These are phyloP conservation scores for Saccharomycopsis olivae DNA, from an alignment of 805 yeast genomes.

Conservation along the genomic window DNA sequence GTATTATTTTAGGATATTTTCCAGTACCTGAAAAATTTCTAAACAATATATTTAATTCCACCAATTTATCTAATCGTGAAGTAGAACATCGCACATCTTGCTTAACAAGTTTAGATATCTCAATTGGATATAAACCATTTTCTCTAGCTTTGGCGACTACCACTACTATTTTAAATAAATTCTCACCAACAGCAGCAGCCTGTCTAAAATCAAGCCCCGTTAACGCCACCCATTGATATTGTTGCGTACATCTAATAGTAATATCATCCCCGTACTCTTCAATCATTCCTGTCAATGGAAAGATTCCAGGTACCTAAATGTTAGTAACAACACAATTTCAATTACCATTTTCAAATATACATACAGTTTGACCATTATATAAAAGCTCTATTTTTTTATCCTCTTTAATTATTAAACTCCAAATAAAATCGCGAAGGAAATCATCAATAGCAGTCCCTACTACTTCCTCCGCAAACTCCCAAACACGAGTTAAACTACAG, in stretches of 20 bases:
- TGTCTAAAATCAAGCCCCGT: conserved; percentile 3
- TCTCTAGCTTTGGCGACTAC: conserved; percentile 4
- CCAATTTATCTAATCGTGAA: conserved; percentile 1
- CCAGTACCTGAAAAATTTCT: neutral
- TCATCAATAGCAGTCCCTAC: neutral
- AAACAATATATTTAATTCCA: neutral
- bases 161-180: conserved; percentile 1
- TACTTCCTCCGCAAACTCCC: conserved; percentile 6
- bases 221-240: conserved; percentile 5
- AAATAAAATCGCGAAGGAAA: neutral
- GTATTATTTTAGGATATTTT: conserved; percentile 1
- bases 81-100: conserved; percentile 8
- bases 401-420: conserved; percentile 4
- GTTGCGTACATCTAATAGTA: neutral
- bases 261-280: neutral
- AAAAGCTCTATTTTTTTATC: conserved; percentile 1
- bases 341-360: too few relatives aligned
- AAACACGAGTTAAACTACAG: neutral
- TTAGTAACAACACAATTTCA: too few relatives aligned
- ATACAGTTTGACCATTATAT: too few relatives aligned
- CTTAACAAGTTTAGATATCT: neutral
- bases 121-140: neutral
- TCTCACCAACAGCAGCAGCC: conserved; percentile 2
- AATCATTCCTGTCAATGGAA: neutral
- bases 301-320: too few relatives aligned